Evolutionary conservation across 192 early-diverging fungal species (phyloP).

Genomic region (Dissophora ornata): DNA sequence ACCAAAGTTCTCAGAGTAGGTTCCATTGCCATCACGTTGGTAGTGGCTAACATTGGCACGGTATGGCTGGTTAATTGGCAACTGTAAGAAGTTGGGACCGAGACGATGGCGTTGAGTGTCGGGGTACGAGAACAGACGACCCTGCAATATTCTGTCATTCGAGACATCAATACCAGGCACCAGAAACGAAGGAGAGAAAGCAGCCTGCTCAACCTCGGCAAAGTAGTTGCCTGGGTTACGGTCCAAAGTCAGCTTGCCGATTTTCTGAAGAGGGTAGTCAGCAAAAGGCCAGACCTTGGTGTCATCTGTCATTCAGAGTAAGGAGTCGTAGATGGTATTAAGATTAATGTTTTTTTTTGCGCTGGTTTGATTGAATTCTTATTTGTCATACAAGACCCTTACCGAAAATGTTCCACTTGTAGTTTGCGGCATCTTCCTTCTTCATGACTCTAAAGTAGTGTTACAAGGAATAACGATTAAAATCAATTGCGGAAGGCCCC

Average conservation of each 20-base stretch:
- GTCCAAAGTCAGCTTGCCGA: conserved; percentile 83
- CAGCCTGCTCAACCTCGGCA: conserved; percentile 86
- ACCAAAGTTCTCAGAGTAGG: conserved; percentile 66
- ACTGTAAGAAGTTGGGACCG: conserved; percentile 80
- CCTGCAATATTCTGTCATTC: conserved; percentile 86
- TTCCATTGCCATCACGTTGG: conserved; percentile 81
- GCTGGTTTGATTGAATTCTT: not conserved
- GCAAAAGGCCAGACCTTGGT: conserved; percentile 87
- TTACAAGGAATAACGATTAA: not conserved
- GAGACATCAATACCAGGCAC: conserved; percentile 84
- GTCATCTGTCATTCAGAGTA: conserved; percentile 57
- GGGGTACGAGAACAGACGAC: conserved; percentile 85
- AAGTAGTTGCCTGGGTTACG: conserved; percentile 89
- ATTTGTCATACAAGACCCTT: not conserved
- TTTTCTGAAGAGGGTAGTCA: conserved; percentile 78
- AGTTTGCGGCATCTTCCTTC: conserved; percentile 74
- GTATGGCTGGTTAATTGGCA: conserved; percentile 87
- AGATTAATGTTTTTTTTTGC: not conserved
- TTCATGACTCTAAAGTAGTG: conserved; percentile 63
- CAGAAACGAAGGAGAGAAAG: conserved; percentile 81
- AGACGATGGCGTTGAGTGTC: conserved; percentile 89
- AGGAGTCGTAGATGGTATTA: too few relatives aligned
- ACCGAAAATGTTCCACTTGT: conserved; percentile 77
- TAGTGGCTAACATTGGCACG: conserved; percentile 68
- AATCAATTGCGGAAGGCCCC: not conserved